Percentiles rank a stretch among this genome's conserved stretches.
These are phyloP conservation scores for Lachancea kluyveri DNA, from an alignment of 805 yeast genomes.

Conservation along the genomic window DNA sequence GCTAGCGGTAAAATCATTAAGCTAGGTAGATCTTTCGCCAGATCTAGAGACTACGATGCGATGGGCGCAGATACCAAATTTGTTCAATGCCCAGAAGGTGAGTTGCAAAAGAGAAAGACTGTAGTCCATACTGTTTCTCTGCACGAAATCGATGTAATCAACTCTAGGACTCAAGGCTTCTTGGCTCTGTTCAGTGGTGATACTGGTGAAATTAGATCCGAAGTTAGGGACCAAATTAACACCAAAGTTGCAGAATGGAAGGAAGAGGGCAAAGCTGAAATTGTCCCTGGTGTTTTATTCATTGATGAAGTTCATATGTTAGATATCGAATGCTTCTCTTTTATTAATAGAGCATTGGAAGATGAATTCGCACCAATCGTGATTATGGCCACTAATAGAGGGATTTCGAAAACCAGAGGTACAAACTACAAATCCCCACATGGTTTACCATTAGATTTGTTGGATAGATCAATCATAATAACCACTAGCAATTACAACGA, in stretches of 20 bases:
- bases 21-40: slow-evolving; percentile 90
- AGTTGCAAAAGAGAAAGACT: slow-evolving; percentile 89
- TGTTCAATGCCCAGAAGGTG: slow-evolving; percentile 98
- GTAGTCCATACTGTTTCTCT: slow-evolving; percentile 97
- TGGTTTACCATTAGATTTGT: slow-evolving; percentile 92
- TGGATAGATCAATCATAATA: slow-evolving; percentile 89
- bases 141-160: slow-evolving; percentile 96
- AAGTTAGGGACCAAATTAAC: slow-evolving; percentile 93
- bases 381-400: slow-evolving; percentile 97
- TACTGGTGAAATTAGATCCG: slow-evolving; percentile 95
- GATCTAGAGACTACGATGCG: slow-evolving; percentile 97
- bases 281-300: slow-evolving; percentile 94
- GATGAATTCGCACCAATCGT: slow-evolving; percentile 96
- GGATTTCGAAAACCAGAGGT: slow-evolving; percentile 89
- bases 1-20: slow-evolving; percentile 91
- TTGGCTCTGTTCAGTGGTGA: slow-evolving; percentile 92
- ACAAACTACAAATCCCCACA: slow-evolving; percentile 92
- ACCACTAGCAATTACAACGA: slow-evolving; percentile 73
- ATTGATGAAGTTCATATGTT: slow-evolving; percentile 98
- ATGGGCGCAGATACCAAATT: slow-evolving; percentile 98
- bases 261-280: slow-evolving; percentile 98
- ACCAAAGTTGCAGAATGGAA: slow-evolving; percentile 97
- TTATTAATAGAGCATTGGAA: slow-evolving; percentile 91
- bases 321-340: slow-evolving; percentile 93
- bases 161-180: slow-evolving; percentile 96